Evolutionary conservation across 139 green algal species (phyloP).

Genomic region (Volvox reticuliferus): DNA sequence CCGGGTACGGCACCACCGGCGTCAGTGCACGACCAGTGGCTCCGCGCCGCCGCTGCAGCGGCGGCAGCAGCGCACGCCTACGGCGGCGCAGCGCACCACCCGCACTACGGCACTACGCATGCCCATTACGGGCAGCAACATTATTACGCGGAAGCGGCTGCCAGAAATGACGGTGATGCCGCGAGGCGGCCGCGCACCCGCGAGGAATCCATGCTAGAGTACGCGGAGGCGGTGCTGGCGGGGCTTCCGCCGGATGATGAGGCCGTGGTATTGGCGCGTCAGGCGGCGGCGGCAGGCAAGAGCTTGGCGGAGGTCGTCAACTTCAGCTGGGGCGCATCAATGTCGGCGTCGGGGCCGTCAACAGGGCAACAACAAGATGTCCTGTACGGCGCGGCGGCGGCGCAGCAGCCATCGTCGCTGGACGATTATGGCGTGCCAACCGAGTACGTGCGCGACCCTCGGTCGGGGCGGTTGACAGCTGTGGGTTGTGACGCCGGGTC

Average conservation of each 20-base stretch:
- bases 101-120: background rate
- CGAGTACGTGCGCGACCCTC: constrained; percentile 22
- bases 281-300: constrained; percentile 60
- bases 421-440: constrained; percentile 12
- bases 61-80: constrained; percentile 1
- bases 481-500: background rate
- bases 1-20: constrained; percentile 39
- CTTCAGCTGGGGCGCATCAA: constrained; percentile 29
- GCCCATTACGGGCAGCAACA: too few species aligned
- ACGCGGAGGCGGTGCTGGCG: constrained; percentile 61
- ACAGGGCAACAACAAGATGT: background rate
- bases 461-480: constrained; percentile 26
- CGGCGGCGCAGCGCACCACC: background rate
- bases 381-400: background rate
- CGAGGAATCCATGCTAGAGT: constrained; percentile 38
- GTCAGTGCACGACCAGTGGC: constrained; percentile 53
- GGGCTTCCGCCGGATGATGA: constrained; percentile 73
- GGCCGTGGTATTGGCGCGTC: constrained; percentile 61
- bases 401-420: background rate
- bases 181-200: background rate
- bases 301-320: constrained; percentile 61
- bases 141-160: background rate
- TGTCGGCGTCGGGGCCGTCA: background rate
- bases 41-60: constrained; percentile 25
- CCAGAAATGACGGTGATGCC: background rate